Base-by-base conservation (phyloP, 1,284 basidiomycete species). In the Melampsora larici-populina region DNA sequence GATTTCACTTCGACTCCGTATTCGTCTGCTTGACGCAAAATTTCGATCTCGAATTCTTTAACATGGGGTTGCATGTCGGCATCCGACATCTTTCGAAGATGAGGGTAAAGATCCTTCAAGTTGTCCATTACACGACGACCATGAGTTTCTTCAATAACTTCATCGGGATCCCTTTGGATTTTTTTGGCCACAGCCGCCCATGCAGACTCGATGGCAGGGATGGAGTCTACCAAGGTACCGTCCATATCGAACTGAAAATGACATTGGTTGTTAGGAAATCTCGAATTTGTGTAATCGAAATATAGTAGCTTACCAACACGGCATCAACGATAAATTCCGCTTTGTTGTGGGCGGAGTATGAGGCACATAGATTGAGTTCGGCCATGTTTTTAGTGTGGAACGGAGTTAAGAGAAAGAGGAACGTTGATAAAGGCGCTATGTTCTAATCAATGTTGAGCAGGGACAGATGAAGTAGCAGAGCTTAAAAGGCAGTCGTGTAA, bases 181-280 rank as follows among this genome's bases (percentile, higher is more conserved):
- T 91, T 89, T 63, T 85, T 85, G 2, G 91, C 90, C 67, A 92
- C 90, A 81, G 89, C 89, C 46, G 88, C 88, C 91, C 91, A 92
- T 6, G 91, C 91, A 6, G 90, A 89, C 83, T 92, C 91, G 80
- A 91, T 90, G 13, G 91, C 90, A 26, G 88, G 85, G 82, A 91
- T 91, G 36, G 89, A 90, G 82, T 91, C 89, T 71, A 90, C 90
- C 75, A 91, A 85, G 13, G 90, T 91, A 64, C 81, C 78, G 58
- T 79, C 75, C 72, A 63, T 80, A 72, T 82, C 82, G 73, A 82
- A 81, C 79, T 81, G 67, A 48, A 66, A 65, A 40, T 36, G 36
- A 4, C 9, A 9, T 36, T 3, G 36, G 36, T 36, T 36, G 3
- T 3, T 4, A 36, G 3, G 9, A 36, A 36, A 4, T 36, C 9